A percentile compares a stretch with the other conserved stretches of the same genome.
These are phyloP conservation scores for Leishmania guyanensis DNA, from an alignment of 208 protist species.

Conservation along the genomic window DNA sequence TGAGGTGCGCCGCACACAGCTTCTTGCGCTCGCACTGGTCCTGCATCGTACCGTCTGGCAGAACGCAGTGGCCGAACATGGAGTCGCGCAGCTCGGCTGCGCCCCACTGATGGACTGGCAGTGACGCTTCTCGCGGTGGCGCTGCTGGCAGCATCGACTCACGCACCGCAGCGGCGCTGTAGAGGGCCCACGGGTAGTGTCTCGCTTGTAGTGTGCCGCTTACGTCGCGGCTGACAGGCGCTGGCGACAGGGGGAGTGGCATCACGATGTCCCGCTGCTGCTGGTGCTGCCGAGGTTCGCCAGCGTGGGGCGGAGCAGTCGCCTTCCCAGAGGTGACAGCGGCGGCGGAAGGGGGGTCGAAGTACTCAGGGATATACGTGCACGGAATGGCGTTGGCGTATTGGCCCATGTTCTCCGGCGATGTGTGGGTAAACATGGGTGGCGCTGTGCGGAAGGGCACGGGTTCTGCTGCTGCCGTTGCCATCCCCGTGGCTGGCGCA, in stretches of 20 bases:
- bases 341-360: slow-evolving; percentile 3
- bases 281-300: not conserved
- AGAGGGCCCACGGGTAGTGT: slow-evolving; percentile 31
- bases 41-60: slow-evolving; percentile 22
- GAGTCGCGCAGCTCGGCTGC: slow-evolving; percentile 5
- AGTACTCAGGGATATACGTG: slow-evolving; percentile 34
- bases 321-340: not conserved
- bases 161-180: not conserved
- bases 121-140: slow-evolving; percentile 12
- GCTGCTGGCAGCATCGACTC: not conserved
- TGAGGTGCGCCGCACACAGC: not conserved
- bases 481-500: not conserved
- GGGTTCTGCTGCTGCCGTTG: not conserved
- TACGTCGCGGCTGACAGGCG: slow-evolving; percentile 14
- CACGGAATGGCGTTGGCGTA: slow-evolving; percentile 24
- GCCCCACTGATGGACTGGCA: slow-evolving; percentile 24
- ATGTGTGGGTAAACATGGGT: slow-evolving; percentile 28
- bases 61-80: slow-evolving; percentile 18
- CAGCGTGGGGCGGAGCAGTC: not conserved
- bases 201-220: slow-evolving; percentile 7
- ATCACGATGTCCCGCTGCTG: slow-evolving; percentile 9
- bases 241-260: slow-evolving; percentile 23
- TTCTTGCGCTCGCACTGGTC: slow-evolving; percentile 21
- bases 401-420: slow-evolving; percentile 20
- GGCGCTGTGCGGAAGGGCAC: slow-evolving; percentile 22